Evolutionary conservation across 441 rosid genomes (phyloP), one percentile per base, ranked within the genome.

Genomic region (Lepidium campestre): DNA sequence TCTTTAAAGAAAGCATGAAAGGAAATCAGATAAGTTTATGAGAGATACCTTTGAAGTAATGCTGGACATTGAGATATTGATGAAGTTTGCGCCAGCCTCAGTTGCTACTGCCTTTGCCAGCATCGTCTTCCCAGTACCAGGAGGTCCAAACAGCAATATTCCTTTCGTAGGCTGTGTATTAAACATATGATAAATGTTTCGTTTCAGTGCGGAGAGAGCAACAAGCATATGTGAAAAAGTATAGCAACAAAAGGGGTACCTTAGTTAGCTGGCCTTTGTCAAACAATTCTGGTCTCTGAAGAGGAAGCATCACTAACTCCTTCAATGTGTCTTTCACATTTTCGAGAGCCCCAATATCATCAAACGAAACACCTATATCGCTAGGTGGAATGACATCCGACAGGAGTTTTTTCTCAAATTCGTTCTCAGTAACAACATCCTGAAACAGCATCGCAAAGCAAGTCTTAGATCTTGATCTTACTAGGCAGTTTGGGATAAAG

Each of bases 121-220:
- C 99, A 95, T 95, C 46, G 99, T 95, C 81, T 95, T 95, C 12
- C 99, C 99, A 25, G 99, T 95, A 63, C 99, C 99, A 77, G 99
- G 99, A 57, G 99, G 99, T 67, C 99, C 98, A 77, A 95, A 95
- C 42, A 95, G 83, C 77, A 95, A 77, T 53, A 95, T 95, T 66
- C 98, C 99, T 78, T 90, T 95, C 70, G 91, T 89, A 73, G 89
- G 99, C 99, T 95, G 87, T 95, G 87, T 66, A 50, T 23, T 23
- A 54, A 48, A 57, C 49, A 54, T 12, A 66, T 65, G 40, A 48
- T 49, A 37, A 23, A 54, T 13, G 55, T 59, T 56, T 22, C 11
- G 67, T n/a, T 66, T 20, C 40, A 55, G 42, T 47, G 6, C 46
- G 22, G n/a, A 35, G 19, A 18, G 49, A 48, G 35, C 4, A 62